phyloP scores from a whole-genome alignment of 805 yeast genomes.

The Lipomyces chichibuensis region DNA sequence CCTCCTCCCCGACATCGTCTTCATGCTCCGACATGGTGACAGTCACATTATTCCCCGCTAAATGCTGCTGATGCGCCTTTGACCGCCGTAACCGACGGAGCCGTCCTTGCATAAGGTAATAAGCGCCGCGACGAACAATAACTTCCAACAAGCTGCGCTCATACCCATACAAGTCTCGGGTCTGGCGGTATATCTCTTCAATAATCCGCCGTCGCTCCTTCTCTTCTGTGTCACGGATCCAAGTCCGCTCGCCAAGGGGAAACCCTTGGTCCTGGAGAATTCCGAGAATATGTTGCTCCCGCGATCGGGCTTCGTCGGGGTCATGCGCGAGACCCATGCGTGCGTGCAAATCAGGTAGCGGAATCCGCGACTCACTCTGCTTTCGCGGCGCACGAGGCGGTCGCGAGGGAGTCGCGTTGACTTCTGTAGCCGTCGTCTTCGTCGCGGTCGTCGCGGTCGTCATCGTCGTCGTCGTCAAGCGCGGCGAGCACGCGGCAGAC shows the following conservation, averaged over 20 bases:
- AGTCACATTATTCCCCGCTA: not conserved
- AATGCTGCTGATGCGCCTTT: constrained; percentile 18
- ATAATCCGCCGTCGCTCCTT: constrained; percentile 55
- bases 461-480: constrained; percentile 4
- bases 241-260: constrained; percentile 74
- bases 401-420: constrained; percentile 5
- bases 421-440: constrained; percentile 5
- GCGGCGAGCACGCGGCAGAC: constrained; percentile 4
- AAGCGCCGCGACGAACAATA: constrained; percentile 78
- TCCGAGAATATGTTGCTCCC: constrained; percentile 54
- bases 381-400: constrained; percentile 37
- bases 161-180: constrained; percentile 57
- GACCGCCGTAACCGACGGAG: constrained; percentile 61
- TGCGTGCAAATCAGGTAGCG: constrained; percentile 45
- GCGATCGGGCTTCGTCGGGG: constrained; percentile 28
- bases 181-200: constrained; percentile 53
- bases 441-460: too few relatives aligned
- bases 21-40: not conserved
- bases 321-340: constrained; percentile 47
- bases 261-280: constrained; percentile 60
- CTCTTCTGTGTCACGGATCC: constrained; percentile 78
- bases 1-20: constrained; percentile 12
- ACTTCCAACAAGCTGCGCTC: constrained; percentile 62
- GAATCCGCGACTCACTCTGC: constrained; percentile 46
- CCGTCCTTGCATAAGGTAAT: constrained; percentile 77